Evolutionary conservation across 2,329 filamentous ascomycete genomes (phyloP), one percentile per base, ranked within the genome.

Genomic region (Penicillium frequentans): DNA sequence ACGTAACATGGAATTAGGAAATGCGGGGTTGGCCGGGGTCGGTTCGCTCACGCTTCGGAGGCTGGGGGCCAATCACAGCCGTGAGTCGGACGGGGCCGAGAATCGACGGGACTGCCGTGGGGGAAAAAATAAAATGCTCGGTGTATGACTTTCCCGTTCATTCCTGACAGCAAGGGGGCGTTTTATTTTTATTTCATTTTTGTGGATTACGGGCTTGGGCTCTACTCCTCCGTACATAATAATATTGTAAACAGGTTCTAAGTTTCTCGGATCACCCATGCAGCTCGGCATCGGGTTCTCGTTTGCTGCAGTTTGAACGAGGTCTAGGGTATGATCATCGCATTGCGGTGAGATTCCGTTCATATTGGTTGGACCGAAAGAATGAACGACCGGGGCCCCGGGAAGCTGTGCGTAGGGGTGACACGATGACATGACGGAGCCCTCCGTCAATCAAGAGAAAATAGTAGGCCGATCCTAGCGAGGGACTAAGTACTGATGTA

Each of bases 1-100:
- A 66, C 62, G 61, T 66, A 66, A 66, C 58, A 51, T 33, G 50
- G 63, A 64, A 54, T 52, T 33, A 54, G 33, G 27, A 59, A 66
- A 66, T 66, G 64, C 64, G 64, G 64, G 64, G 64, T 65, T 66
- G 52, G 43, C 64, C 63, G 64, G 62, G 64, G 63, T 65, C 62
- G 60, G 62, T 60, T 64, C 56, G 53, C 57, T 63, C 49, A 50
- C 31, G 43, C 49, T 53, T 65, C 64, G 64, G 64, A 58, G 57
- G 55, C 21, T 56, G 57, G 56, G 54, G 59, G 52, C 64, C 64
- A 65, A 65, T 65, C 61, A 60, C 5, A 23, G 44, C 3, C 37
- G 13, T 9, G 9, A 48, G 44, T 57, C 45, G 59, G 63, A 52
- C 45, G 59, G 63, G 55, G 61, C 62, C 63, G 63, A 65, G 57